Evolutionary conservation across 495 filamentous ascomycete genomes (phyloP).

Genomic region (Lindgomyces ingoldianus): DNA sequence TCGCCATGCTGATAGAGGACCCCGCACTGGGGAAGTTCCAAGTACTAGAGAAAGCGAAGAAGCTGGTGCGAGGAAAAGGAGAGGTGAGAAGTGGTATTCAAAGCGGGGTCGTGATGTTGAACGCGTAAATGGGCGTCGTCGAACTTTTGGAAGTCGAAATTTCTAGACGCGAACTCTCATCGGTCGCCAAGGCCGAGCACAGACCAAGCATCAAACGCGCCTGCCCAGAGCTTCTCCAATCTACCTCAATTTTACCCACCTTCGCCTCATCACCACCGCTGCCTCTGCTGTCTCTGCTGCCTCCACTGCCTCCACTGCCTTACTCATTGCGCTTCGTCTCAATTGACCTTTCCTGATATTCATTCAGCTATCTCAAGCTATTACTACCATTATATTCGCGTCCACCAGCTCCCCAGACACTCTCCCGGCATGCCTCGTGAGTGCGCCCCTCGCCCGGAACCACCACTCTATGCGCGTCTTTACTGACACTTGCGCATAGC

Average conservation of each 20-base stretch:
- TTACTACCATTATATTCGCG: neutral
- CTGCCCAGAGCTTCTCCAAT: neutral
- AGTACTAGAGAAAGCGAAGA: conserved; percentile 41
- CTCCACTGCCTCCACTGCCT: neutral
- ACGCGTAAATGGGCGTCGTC: conserved; percentile 15
- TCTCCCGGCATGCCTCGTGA: conserved; percentile 34
- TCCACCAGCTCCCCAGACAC: neutral
- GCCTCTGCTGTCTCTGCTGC: neutral
- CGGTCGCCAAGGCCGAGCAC: conserved; percentile 1
- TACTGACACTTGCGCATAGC: conserved; percentile 33
- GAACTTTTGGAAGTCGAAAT: conserved; percentile 11
- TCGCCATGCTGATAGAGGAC: conserved; percentile 57
- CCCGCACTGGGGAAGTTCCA: conserved; percentile 42
- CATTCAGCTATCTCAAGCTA: neutral
- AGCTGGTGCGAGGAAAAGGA: conserved; percentile 12
- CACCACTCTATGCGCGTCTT: neutral
- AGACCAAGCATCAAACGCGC: conserved; percentile 3
- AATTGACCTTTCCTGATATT: neutral
- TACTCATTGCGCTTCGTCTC: conserved; percentile 3
- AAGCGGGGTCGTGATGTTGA: conserved; percentile 6
- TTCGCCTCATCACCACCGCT: no score
- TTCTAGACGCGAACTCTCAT: conserved; percentile 7
- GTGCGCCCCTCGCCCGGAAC: conserved; percentile 6
- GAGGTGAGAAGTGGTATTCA: neutral
- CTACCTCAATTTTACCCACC: no score